A percentile compares a stretch with the other conserved stretches of the same genome.
phyloP scores from a whole-genome alignment of 108 stramenopile species.

The Nitzschia sp. region DNA sequence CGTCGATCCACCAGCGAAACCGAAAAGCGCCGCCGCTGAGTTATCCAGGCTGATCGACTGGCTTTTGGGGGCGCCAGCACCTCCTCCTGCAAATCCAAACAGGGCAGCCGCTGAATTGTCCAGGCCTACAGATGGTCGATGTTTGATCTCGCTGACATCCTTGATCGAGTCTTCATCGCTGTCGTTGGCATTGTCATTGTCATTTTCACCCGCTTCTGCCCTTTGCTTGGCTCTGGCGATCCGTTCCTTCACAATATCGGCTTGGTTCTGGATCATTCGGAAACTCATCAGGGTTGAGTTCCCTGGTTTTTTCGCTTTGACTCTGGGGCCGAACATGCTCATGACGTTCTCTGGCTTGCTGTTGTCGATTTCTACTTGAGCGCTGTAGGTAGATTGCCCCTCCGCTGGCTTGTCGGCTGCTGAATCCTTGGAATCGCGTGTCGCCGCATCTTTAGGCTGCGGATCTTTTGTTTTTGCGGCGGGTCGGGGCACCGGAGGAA shows the following conservation, averaged over 20 bases:
- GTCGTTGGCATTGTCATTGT: neutral
- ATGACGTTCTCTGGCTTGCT: conserved; percentile 17
- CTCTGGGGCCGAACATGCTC: conserved; percentile 26
- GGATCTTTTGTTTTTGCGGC: neutral
- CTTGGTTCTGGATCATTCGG: conserved; percentile 32
- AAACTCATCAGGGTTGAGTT: conserved; percentile 30
- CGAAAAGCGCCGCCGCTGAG: conserved; percentile 18
- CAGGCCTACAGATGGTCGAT: neutral
- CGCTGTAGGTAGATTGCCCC: neutral
- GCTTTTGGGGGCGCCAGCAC: neutral
- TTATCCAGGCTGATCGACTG: neutral
- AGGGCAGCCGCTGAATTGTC: conserved; percentile 23
- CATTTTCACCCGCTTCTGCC: conserved; percentile 6
- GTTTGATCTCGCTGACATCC: neutral
- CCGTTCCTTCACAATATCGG: conserved; percentile 27
- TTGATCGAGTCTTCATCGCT: conserved; percentile 17
- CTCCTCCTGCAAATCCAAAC: conserved; percentile 10
- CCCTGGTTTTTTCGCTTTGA: conserved; percentile 35
- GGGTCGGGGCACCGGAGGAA: too few species aligned
- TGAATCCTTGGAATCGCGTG: neutral
- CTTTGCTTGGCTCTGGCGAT: conserved; percentile 25
- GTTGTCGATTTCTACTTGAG: conserved; percentile 31
- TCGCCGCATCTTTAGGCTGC: neutral
- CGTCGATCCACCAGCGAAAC: neutral
- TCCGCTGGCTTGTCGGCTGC: neutral